Conservation (phyloP, 257 asterid species). For the Nicotiana benthamiana region DNA sequence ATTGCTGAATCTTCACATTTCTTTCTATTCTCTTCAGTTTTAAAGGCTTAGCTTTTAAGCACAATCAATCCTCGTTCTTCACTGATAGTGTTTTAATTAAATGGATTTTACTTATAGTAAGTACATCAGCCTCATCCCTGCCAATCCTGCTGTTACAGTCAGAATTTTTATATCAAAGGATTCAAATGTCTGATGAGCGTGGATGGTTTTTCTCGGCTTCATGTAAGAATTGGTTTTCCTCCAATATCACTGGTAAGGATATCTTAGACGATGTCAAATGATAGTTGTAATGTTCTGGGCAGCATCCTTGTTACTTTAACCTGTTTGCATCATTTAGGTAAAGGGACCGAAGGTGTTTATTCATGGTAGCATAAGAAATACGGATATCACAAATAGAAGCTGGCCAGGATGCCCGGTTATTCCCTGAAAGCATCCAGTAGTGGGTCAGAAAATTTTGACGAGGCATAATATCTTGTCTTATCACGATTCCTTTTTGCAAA, state of each 20-base stretch:
- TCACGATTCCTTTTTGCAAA: neutral
- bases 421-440: neutral
- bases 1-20: neutral
- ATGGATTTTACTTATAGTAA: neutral
- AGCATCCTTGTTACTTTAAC: neutral
- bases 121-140: neutral
- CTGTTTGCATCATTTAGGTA: slow-evolving; percentile 28
- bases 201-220: slow-evolving; percentile 59
- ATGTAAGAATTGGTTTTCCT: slow-evolving; percentile 48
- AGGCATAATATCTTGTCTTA: neutral
- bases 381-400: slow-evolving; percentile 31
- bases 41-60: neutral
- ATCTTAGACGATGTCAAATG: neutral
- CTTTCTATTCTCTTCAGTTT: neutral
- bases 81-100: neutral
- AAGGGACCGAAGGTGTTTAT: slow-evolving; percentile 53
- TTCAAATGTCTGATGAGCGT: slow-evolving; percentile 56
- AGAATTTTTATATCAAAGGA: slow-evolving; percentile 53
- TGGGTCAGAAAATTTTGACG: neutral
- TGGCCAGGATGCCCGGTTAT: slow-evolving; percentile 62
- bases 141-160: slow-evolving; percentile 38
- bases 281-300: neutral
- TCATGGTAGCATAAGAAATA: slow-evolving; percentile 47
- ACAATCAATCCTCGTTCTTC: neutral
- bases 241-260: slow-evolving; percentile 57